phyloP scores from a whole-genome alignment of 495 filamentous ascomycete species.

The Penicillium daleae region DNA sequence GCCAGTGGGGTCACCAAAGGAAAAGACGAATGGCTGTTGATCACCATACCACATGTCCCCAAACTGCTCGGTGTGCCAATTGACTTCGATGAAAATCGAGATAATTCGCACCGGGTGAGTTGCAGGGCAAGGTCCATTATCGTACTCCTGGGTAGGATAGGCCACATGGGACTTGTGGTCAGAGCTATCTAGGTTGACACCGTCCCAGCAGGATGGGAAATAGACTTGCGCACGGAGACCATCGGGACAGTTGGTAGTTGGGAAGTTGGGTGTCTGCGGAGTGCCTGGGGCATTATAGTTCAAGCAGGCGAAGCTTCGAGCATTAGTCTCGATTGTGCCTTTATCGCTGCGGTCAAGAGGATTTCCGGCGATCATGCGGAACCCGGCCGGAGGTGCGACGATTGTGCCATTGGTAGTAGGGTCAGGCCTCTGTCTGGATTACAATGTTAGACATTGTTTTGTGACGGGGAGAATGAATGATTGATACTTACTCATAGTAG shows the following conservation, averaged over 20 bases:
- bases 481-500: conserved; percentile 69
- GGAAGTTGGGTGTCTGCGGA: not conserved
- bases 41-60: conserved; percentile 43
- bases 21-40: conserved; percentile 47
- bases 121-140: conserved; percentile 20
- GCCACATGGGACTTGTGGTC: conserved; percentile 21
- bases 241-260: not conserved
- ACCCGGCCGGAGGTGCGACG: not conserved
- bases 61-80: conserved; percentile 63
- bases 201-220: not conserved
- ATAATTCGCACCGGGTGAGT: conserved; percentile 52
- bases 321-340: not conserved
- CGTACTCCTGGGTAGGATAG: conserved; percentile 12
- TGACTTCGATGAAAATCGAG: conserved; percentile 70
- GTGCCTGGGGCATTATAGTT: not conserved
- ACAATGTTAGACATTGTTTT: not conserved
- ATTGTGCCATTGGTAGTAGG: not conserved
- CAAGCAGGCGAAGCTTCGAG: not conserved
- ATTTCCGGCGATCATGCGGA: not conserved
- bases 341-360: not conserved
- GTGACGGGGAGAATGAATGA: conserved; percentile 46
- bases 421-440: not conserved
- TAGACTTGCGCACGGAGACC: not conserved
- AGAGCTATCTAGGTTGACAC: not conserved
- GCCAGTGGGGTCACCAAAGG: conserved; percentile 34